These are phyloP conservation scores for Trichoderma sp. DNA, from an alignment of 2,329 filamentous ascomycete species.

Conservation along the genomic window DNA sequence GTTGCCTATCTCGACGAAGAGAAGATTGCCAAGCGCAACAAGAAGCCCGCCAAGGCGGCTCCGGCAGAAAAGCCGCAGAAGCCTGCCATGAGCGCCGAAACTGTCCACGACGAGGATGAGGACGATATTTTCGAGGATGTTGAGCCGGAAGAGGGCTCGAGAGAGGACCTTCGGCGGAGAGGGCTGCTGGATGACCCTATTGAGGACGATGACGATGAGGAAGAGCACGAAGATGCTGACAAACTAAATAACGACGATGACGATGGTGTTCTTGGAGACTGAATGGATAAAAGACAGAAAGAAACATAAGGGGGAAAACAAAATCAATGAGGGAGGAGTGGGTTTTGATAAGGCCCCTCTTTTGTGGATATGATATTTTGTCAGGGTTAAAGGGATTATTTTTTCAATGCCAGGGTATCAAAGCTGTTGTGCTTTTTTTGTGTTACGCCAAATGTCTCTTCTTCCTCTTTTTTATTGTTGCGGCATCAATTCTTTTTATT, in stretches of 20 bases:
- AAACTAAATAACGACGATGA: conserved; percentile 39
- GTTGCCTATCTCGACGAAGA: conserved; percentile 74
- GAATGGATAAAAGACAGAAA: conserved; percentile 25
- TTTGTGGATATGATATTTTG: background rate
- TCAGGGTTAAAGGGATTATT: background rate
- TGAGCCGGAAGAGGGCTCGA: conserved; percentile 58
- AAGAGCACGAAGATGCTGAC: conserved; percentile 28
- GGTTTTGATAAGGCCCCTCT: background rate
- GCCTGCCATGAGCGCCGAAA: conserved; percentile 42
- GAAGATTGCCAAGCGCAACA: conserved; percentile 49
- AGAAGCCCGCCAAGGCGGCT: conserved; percentile 34
- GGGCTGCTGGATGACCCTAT: conserved; percentile 52
- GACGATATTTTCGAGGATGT: conserved; percentile 47
- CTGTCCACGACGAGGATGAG: conserved; percentile 42
- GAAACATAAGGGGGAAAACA: background rate
- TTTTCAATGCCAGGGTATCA: conserved; percentile 8
- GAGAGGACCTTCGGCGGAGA: conserved; percentile 54
- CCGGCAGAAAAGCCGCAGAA: conserved; percentile 33
- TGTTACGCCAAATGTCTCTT: background rate
- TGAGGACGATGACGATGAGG: conserved; percentile 35
- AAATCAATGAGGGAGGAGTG: conserved; percentile 18
- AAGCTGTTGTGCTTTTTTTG: background rate
- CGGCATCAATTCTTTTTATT: background rate
- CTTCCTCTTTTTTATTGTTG: background rate
- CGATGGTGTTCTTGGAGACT: conserved; percentile 48